Percentiles rank a stretch among this genome's conserved stretches.
phyloP scores from a whole-genome alignment of 1,284 basidiomycete species.

The Tremellales sp. region DNA sequence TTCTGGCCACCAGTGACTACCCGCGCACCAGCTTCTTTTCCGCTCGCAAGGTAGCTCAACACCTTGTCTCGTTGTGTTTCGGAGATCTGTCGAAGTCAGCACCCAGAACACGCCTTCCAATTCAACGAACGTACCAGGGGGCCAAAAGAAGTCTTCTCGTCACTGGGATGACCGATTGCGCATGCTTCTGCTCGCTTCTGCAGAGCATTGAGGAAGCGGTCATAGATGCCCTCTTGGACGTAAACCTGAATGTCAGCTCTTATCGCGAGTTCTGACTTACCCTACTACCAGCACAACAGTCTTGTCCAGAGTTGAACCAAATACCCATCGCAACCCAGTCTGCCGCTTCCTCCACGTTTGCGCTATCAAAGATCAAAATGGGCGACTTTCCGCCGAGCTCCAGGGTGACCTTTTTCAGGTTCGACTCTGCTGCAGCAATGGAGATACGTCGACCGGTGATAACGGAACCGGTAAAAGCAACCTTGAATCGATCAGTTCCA shows the following conservation, averaged over 20 bases:
- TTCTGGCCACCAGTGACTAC: constrained; percentile 68
- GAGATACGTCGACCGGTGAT: constrained; percentile 80
- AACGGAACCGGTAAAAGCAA: constrained; percentile 59
- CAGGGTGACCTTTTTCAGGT: constrained; percentile 67
- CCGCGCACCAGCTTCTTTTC: constrained; percentile 78
- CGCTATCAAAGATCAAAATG: constrained; percentile 50
- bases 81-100: constrained; percentile 58
- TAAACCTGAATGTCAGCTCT: constrained; percentile 52
- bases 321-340: constrained; percentile 40
- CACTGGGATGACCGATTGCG: constrained; percentile 69
- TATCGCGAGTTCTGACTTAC: constrained; percentile 46
- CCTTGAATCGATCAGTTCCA: constrained; percentile 22
- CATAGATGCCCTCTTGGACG: constrained; percentile 78
- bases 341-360: constrained; percentile 71
- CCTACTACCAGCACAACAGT: constrained; percentile 61
- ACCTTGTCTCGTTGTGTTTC: constrained; percentile 83
- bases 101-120: neutral
- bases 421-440: constrained; percentile 74
- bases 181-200: constrained; percentile 64
- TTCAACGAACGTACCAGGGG: constrained; percentile 60
- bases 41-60: constrained; percentile 81
- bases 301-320: constrained; percentile 38
- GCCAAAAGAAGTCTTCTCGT: constrained; percentile 68
- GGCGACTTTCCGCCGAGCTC: constrained; percentile 57
- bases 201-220: constrained; percentile 70